Conservation (phyloP, 176 grass and related monocot genomes). For the Oryza glaberrima region DNA sequence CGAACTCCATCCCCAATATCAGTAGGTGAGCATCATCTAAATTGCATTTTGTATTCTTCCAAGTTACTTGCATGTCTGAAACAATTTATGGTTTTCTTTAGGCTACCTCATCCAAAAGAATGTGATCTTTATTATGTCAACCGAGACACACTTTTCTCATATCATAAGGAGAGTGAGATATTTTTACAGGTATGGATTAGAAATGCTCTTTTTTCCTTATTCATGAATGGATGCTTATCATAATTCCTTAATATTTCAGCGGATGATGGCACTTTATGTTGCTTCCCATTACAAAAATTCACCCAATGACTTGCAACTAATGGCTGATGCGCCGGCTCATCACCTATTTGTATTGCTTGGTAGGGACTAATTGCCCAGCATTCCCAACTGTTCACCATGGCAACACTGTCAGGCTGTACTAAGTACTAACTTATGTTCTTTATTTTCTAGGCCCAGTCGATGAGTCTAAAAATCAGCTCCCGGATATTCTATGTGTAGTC, state of each 20-base stretch:
- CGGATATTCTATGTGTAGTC: slow-evolving; percentile 96
- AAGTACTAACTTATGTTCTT: slow-evolving; percentile 32
- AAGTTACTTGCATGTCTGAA: slow-evolving; percentile 11
- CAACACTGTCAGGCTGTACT: slow-evolving; percentile 3
- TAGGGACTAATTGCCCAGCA: slow-evolving; percentile 37
- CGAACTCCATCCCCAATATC: slow-evolving; percentile 84
- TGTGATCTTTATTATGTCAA: slow-evolving; percentile 98
- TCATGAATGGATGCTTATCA: slow-evolving; percentile 25
- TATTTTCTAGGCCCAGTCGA: slow-evolving; percentile 74
- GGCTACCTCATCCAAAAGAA: slow-evolving; percentile 76
- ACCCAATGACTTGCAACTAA: slow-evolving; percentile 98
- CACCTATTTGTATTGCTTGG: slow-evolving; percentile 98
- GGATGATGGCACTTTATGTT: slow-evolving; percentile 99
- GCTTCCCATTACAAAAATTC: slow-evolving; percentile 99
- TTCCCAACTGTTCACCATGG: neutral
- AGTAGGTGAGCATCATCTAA: slow-evolving; percentile 59
- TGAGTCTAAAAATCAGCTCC: slow-evolving; percentile 87
- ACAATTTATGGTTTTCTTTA: slow-evolving; percentile 29
- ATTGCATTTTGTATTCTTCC: neutral
- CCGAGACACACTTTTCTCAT: slow-evolving; percentile 96
- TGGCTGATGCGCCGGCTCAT: slow-evolving; percentile 97
- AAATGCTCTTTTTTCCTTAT: slow-evolving; percentile 15
- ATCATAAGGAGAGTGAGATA: slow-evolving; percentile 93
- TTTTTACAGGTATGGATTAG: slow-evolving; percentile 78
- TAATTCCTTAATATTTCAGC: slow-evolving; percentile 62